These are phyloP conservation scores for Pseudocercospora crystallina DNA, from an alignment of 2,329 filamentous ascomycete genomes.

Conservation along the genomic window DNA sequence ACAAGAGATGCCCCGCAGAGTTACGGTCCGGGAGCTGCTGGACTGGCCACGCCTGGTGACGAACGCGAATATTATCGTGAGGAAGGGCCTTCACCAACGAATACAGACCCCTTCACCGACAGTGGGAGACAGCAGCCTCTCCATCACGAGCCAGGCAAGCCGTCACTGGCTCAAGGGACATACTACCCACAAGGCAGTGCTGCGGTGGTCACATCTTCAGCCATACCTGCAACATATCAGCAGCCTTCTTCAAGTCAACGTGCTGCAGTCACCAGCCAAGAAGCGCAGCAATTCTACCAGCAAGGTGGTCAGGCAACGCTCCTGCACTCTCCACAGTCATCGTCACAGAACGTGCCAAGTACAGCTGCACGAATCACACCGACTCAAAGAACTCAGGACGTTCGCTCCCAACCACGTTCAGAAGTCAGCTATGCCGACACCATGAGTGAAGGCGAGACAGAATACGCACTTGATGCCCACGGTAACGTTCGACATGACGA, in stretches of 20 bases:
- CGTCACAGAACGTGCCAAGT: slow-evolving; percentile 13
- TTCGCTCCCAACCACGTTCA: slow-evolving; percentile 26
- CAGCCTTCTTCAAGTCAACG: slow-evolving; percentile 7
- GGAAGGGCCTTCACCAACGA: slow-evolving; percentile 55
- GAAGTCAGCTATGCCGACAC: slow-evolving; percentile 34
- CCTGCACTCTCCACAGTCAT: slow-evolving; percentile 31
- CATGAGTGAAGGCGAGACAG: slow-evolving; percentile 67
- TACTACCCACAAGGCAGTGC: slow-evolving; percentile 19
- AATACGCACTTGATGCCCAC: slow-evolving; percentile 65
- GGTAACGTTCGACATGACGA: slow-evolving; percentile 63
- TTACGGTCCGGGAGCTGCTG: slow-evolving; percentile 26
- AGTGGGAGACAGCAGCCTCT: slow-evolving; percentile 35
- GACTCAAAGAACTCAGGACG: slow-evolving; percentile 17
- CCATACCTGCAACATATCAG: slow-evolving; percentile 8
- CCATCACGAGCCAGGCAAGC: slow-evolving; percentile 40
- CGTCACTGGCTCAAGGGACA: slow-evolving; percentile 18
- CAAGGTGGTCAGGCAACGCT: slow-evolving; percentile 41
- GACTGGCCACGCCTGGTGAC: slow-evolving; percentile 33
- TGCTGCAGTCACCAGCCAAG: slow-evolving; percentile 10
- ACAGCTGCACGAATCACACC: slow-evolving; percentile 38
- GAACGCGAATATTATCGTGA: slow-evolving; percentile 52
- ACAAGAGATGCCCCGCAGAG: slow-evolving; percentile 37
- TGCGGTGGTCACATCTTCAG: slow-evolving; percentile 12
- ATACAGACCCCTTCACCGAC: slow-evolving; percentile 64
- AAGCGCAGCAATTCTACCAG: slow-evolving; percentile 45